Evolutionary conservation across 129 eudicot species (phyloP).

Genomic region (Chrysanthemum makinoi): DNA sequence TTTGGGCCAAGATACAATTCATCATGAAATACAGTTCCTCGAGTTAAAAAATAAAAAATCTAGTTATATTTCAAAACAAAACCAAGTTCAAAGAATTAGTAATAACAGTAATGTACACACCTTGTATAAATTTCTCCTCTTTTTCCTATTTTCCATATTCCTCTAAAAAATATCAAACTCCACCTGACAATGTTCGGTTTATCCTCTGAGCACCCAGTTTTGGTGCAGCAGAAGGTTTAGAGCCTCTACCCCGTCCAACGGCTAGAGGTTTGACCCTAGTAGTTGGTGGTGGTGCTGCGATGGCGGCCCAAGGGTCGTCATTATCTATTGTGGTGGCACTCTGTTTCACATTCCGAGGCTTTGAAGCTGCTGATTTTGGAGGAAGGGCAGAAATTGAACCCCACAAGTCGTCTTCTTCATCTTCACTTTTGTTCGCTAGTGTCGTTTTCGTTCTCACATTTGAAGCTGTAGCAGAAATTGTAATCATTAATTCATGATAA

Average conservation of each 20-base stretch:
- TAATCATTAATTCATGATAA: not conserved
- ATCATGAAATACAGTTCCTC: not conserved
- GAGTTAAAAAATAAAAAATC: not conserved
- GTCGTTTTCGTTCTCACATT: constrained; percentile 47
- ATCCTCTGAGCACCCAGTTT: constrained; percentile 84
- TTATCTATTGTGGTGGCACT: constrained; percentile 37
- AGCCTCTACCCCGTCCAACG: constrained; percentile 56
- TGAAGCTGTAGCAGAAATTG: constrained; percentile 37
- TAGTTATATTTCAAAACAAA: constrained; percentile 11
- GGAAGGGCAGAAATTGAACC: constrained; percentile 70
- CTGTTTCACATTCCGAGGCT: constrained; percentile 35
- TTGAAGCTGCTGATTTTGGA: constrained; percentile 46
- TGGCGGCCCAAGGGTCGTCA: constrained; percentile 86
- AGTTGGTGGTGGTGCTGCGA: constrained; percentile 90
- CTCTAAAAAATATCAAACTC: constrained; percentile 24
- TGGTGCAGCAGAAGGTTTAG: constrained; percentile 60
- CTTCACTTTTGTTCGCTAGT: constrained; percentile 49
- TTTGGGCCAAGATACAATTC: not conserved
- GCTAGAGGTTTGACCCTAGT: constrained; percentile 70
- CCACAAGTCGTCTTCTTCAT: constrained; percentile 74
- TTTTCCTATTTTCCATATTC: not conserved
- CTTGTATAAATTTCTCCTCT: constrained; percentile 9
- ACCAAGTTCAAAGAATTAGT: constrained; percentile 19
- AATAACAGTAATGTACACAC: constrained; percentile 20
- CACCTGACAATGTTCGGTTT: constrained; percentile 74